Evolutionary conservation across 83 land plant species (phyloP).

Genomic region (Picea abies): DNA sequence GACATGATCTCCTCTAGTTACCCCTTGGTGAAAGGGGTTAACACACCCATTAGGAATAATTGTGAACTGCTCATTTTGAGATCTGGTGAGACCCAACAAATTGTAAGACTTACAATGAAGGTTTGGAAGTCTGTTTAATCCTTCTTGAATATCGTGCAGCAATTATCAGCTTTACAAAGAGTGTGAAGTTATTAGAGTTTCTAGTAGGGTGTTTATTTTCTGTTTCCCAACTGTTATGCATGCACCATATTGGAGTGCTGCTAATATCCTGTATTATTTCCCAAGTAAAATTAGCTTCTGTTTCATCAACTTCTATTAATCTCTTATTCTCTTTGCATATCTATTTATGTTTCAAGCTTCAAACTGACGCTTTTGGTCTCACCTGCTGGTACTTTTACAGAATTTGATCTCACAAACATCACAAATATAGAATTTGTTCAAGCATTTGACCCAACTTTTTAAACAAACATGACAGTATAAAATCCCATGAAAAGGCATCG

Average conservation of each 20-base stretch:
- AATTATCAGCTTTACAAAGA: neutral
- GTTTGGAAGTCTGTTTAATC: neutral
- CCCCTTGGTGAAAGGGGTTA: no score
- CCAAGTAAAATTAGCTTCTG: neutral
- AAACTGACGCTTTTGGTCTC: neutral
- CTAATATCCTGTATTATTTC: neutral
- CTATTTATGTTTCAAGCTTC: neutral
- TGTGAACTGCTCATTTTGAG: neutral
- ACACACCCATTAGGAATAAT: no score
- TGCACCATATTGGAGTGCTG: neutral
- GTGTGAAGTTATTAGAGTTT: neutral
- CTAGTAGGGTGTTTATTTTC: neutral
- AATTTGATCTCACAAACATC: no score
- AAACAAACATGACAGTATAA: no score
- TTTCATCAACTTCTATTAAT: neutral
- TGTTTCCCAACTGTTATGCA: neutral
- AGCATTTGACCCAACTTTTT: no score
- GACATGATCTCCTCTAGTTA: no score
- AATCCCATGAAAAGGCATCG: no score
- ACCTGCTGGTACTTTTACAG: neutral
- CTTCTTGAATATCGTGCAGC: neutral
- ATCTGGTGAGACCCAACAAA: neutral
- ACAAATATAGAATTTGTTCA: no score
- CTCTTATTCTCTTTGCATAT: neutral
- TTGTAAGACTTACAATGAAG: neutral